Percentiles rank a stretch among this genome's conserved stretches.
phyloP scores from a whole-genome alignment of 306 rosid species.

The Cucurbita moschata region DNA sequence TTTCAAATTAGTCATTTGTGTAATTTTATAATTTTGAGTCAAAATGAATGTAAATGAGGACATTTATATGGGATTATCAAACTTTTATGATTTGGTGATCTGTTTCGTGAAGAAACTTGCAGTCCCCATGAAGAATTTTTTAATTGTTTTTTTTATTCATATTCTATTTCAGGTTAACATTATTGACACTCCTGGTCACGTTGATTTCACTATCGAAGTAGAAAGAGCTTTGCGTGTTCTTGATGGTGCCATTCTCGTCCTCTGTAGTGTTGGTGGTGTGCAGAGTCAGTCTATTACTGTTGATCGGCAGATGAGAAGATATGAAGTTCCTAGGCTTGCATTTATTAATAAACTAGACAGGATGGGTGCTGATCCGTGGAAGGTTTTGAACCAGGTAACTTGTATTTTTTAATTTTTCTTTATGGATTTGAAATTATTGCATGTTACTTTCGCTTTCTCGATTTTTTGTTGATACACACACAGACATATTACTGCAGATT shows the following conservation, averaged over 20 bases:
- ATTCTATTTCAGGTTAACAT: slow-evolving; percentile 67
- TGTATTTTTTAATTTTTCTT: background rate
- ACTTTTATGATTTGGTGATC: background rate
- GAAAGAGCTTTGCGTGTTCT: slow-evolving; percentile 98
- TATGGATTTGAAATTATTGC: background rate
- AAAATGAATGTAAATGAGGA: background rate
- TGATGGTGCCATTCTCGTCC: slow-evolving; percentile 98
- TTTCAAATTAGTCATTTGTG: background rate
- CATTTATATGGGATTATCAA: background rate
- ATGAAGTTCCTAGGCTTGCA: slow-evolving; percentile 90
- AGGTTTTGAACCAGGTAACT: slow-evolving; percentile 81
- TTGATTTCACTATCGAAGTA: slow-evolving; percentile 94
- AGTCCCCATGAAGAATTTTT: background rate
- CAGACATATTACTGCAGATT: background rate
- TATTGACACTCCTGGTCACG: slow-evolving; percentile 96
- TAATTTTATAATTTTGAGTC: background rate
- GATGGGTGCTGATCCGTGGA: slow-evolving; percentile 99
- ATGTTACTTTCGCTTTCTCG: background rate
- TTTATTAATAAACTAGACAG: slow-evolving; percentile 93
- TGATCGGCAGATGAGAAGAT: slow-evolving; percentile 96
- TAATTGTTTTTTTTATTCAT: background rate
- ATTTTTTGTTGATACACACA: background rate
- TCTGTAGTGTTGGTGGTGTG: slow-evolving; percentile 97
- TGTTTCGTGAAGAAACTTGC: background rate
- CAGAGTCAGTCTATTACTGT: slow-evolving; percentile 98